Evolutionary conservation across 2,329 filamentous ascomycete genomes (phyloP).

Genomic region (Apiospora saccharicola): DNA sequence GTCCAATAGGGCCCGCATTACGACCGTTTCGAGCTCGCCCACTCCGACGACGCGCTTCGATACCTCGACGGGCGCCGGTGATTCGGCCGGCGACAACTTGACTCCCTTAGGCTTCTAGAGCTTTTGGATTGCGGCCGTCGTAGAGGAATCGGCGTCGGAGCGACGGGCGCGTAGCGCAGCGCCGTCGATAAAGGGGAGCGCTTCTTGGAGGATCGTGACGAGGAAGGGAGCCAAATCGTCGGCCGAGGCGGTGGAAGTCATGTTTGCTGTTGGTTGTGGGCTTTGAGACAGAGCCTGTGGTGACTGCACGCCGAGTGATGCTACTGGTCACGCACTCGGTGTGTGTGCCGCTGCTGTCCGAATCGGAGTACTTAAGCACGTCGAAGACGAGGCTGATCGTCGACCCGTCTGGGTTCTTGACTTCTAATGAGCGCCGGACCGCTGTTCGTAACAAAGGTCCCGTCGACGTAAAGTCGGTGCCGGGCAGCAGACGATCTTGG

Average conservation of each 20-base stretch:
- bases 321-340: constrained; percentile 56
- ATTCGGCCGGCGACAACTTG: constrained; percentile 57
- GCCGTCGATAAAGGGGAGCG: constrained; percentile 63
- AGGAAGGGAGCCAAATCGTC: constrained; percentile 60
- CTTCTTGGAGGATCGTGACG: constrained; percentile 62
- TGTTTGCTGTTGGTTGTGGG: constrained; percentile 24
- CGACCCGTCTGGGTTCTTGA: constrained; percentile 66
- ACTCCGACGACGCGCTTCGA: constrained; percentile 58
- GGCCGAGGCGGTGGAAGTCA: constrained; percentile 39
- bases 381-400: constrained; percentile 65
- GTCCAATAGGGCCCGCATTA: neutral
- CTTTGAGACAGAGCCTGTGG: too few species aligned
- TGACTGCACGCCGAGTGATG: constrained; percentile 37
- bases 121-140: constrained; percentile 43
- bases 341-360: constrained; percentile 61
- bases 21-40: constrained; percentile 49
- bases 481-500: constrained; percentile 67
- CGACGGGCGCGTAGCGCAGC: constrained; percentile 50
- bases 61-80: constrained; percentile 59
- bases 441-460: constrained; percentile 56
- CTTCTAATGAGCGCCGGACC: constrained; percentile 56
- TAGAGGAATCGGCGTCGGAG: constrained; percentile 31
- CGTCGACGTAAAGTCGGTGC: constrained; percentile 64
- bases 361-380: constrained; percentile 68
- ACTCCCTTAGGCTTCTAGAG: constrained; percentile 59